phyloP scores from a whole-genome alignment of 768 basidiomycete species.

The Mycena filopes region DNA sequence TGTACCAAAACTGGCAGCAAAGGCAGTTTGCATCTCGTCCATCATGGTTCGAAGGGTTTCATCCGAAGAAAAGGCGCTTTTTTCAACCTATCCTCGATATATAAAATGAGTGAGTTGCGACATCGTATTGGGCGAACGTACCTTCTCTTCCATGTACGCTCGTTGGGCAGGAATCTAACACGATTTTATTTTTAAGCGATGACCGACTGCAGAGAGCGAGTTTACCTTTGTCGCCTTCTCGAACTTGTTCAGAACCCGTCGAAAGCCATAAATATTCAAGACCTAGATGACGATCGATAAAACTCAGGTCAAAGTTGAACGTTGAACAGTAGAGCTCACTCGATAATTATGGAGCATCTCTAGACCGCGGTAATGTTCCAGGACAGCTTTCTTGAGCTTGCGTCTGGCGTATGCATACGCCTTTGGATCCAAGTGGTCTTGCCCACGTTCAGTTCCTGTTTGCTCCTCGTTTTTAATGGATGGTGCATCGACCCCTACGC shows the following conservation, averaged over 20 bases:
- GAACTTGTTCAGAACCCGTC: constrained; percentile 87
- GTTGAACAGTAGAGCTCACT: constrained; percentile 52
- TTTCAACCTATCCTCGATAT: constrained; percentile 63
- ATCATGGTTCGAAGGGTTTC: constrained; percentile 73
- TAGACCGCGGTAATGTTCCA: constrained; percentile 87
- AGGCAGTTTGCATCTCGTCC: constrained; percentile 79
- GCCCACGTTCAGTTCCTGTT: constrained; percentile 1
- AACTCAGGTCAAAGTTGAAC: not conserved
- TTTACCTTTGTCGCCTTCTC: constrained; percentile 80
- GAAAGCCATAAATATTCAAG: constrained; percentile 90
- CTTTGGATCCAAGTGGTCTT: constrained; percentile 64
- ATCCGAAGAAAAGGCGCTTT: constrained; percentile 73
- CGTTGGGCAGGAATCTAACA: constrained; percentile 74
- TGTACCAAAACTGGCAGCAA: constrained; percentile 79
- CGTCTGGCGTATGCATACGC: constrained; percentile 86
- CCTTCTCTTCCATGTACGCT: constrained; percentile 85
- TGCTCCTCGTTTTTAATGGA: constrained; percentile 14
- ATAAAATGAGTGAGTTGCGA: not conserved
- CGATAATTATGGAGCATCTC: constrained; percentile 92
- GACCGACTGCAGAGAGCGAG: not conserved
- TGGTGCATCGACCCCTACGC: not conserved
- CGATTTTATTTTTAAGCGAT: not conserved
- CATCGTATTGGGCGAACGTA: constrained; percentile 38
- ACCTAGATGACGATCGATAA: constrained; percentile 52
- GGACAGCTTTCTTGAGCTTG: constrained; percentile 82